A percentile compares a stretch with the other conserved stretches of the same genome.
Conservation (phyloP, 2,329 filamentous ascomycete genomes). For the Colletotrichum scovillei region DNA sequence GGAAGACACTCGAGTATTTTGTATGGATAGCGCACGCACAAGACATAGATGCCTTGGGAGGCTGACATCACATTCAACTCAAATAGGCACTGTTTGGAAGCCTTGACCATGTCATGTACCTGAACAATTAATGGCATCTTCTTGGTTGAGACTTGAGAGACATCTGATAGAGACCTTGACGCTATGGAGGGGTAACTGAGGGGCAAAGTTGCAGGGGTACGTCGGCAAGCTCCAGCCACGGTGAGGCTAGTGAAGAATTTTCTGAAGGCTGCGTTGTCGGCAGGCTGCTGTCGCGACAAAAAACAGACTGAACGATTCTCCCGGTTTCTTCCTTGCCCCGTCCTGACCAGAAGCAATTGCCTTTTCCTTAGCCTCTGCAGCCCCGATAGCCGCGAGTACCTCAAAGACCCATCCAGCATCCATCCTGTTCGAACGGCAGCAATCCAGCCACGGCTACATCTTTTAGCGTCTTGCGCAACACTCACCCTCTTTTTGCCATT, state of each 20-base stretch:
- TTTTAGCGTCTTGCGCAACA: constrained; percentile 21
- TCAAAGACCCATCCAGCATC: neutral
- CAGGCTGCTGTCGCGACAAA: constrained; percentile 28
- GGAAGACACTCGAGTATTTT: neutral
- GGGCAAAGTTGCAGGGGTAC: constrained; percentile 29
- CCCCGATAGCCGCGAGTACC: constrained; percentile 23
- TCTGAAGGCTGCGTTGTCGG: neutral
- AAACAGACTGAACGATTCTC: constrained; percentile 26
- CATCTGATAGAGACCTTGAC: neutral
- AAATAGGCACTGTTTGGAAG: neutral
- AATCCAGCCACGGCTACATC: constrained; percentile 4
- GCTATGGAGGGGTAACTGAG: constrained; percentile 32
- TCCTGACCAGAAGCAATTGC: neutral
- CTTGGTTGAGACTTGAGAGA: neutral
- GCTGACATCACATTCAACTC: neutral
- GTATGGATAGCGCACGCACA: neutral
- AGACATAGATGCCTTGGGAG: neutral
- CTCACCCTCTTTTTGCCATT: constrained; percentile 4
- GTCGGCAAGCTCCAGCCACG: constrained; percentile 23
- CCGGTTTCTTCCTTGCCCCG: constrained; percentile 31
- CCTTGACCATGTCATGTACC: neutral
- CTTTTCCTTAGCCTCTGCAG: neutral
- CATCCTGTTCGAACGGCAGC: constrained; percentile 1
- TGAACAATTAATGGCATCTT: neutral
- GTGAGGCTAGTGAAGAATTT: constrained; percentile 31